Evolutionary conservation across 257 asterid species (phyloP), one percentile per base, ranked within the genome.

Genomic region (Verbena officinalis): DNA sequence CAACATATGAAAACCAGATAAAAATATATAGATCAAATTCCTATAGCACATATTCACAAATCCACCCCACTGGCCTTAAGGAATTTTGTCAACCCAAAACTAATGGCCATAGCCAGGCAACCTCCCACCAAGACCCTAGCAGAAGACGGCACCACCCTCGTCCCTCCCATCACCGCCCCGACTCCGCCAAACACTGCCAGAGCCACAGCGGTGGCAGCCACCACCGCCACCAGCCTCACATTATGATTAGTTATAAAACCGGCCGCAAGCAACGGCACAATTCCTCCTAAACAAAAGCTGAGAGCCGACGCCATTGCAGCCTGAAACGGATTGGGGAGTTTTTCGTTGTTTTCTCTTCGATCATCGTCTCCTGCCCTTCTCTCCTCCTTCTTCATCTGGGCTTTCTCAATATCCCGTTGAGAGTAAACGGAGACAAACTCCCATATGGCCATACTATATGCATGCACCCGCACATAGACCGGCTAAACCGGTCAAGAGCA

Each of bases 91-190:
- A 81, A 73, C 6, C 88, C 89, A 70, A 71, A 79, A 4, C 90
- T 81, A 5, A 86, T 58, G 8, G 75, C 90, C 95, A 89, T 84
- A n/a, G 95, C 96, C 81, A 84, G 56, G 84, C 83, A 84, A 0
- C 95, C 95, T 50, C 92, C 95, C 7, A 80, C 44, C 65, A 86
- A 52, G 64, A 82, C 84, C 62, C 96, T 77, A 39, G 31, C 78
- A 36, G 84, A 79, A 12, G 85, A 73, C 79, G 57, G 78, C 23
- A 38, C 72, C 59, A 73, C 70, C 16, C 70, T 57, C 40, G 80
- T 74, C 44, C 67, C 62, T 3, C 96, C 89, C 4, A 81, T 58
- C 62, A 54, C 75, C 2, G 90, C 90, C 44, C 86, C 85, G 0
- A 79, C 21, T 17, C 72, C 72, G 9, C 95, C 91, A 50, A 82